Conservation (phyloP, 805 yeast genomes). For the Huiozyma naganishii region DNA sequence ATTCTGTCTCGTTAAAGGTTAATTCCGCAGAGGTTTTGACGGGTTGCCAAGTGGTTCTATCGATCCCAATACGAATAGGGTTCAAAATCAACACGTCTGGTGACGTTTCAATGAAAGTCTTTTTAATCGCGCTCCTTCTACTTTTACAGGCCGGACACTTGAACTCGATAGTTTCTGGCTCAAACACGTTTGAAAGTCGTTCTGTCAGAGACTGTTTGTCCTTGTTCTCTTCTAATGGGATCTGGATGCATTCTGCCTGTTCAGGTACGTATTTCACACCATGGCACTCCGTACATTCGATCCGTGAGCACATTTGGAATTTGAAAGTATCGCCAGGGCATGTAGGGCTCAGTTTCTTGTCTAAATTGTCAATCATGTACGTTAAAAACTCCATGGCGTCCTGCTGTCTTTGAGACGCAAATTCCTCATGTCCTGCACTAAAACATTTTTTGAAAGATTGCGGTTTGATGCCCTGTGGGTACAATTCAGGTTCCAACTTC, state of each 20-base stretch:
- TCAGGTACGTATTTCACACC: conserved; percentile 49
- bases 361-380: conserved; percentile 55
- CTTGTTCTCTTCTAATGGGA: conserved; percentile 40
- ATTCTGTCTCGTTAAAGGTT: neutral
- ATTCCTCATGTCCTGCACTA: conserved; percentile 73
- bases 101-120: conserved; percentile 31
- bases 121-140: conserved; percentile 16
- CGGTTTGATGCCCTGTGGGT: conserved; percentile 72
- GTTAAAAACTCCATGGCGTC: conserved; percentile 87
- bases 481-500: conserved; percentile 33
- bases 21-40: conserved; percentile 32
- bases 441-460: conserved; percentile 62
- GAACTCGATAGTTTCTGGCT: conserved; percentile 47
- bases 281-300: conserved; percentile 44
- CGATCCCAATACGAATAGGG: conserved; percentile 70
- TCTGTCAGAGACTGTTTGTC: neutral
- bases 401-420: conserved; percentile 80
- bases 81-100: conserved; percentile 66
- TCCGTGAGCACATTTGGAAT: conserved; percentile 53
- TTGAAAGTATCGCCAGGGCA: conserved; percentile 46
- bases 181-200: neutral
- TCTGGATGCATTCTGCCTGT: conserved; percentile 44
- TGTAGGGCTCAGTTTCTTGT: conserved; percentile 22
- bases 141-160: conserved; percentile 47
- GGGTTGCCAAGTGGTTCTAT: conserved; percentile 70